Evolutionary conservation across 2,329 filamentous ascomycete genomes (phyloP), one percentile per base, ranked within the genome.

Genomic region (Botrytis hyacinthi): DNA sequence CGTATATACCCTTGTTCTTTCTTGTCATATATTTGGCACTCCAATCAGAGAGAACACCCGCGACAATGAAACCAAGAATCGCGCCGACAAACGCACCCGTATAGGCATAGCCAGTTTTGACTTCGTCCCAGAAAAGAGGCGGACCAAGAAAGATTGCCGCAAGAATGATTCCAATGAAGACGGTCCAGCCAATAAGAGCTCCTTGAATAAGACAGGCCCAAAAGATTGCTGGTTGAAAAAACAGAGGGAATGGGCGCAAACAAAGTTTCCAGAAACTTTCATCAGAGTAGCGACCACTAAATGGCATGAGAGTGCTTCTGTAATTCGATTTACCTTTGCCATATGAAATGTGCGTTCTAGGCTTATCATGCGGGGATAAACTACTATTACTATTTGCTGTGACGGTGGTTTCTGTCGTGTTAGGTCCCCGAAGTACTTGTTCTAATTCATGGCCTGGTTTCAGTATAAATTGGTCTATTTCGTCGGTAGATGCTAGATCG

Each of bases 111-210:
- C 95, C 95, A 1, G 93, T 93, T 79, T 93, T 84, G 70, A 93
- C 89, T 83, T 96, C 91, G 78, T 89, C 86, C 88, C 95, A 97
- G 85, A 90, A 96, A 59, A 95, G 88, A 0, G 93, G 93, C 2
- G 92, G 91, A 2, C 91, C 91, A 65, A 97, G 87, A 84, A 96
- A 95, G 77, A 97, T 91, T 74, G 91, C 89, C n/a, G 91, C 92
- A 63, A 97, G 84, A 77, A 96, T 90, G 75, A 96, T 91, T 73
- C 93, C 92, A 76, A 97, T 95, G 80, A 98, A 93, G 26, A 98
- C 93, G 1, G 95, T 97, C 95, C 95, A 98, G 76, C 95, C 95
- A 79, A 98, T 97, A 80, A 97, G 89, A 7, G 93, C 89, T 26
- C 95, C 95, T 85, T 97, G 95, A 68, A 95, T 93, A 5, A 98